Conservation (phyloP, 139 green algal genomes). For the Chlorella vulgaris region DNA sequence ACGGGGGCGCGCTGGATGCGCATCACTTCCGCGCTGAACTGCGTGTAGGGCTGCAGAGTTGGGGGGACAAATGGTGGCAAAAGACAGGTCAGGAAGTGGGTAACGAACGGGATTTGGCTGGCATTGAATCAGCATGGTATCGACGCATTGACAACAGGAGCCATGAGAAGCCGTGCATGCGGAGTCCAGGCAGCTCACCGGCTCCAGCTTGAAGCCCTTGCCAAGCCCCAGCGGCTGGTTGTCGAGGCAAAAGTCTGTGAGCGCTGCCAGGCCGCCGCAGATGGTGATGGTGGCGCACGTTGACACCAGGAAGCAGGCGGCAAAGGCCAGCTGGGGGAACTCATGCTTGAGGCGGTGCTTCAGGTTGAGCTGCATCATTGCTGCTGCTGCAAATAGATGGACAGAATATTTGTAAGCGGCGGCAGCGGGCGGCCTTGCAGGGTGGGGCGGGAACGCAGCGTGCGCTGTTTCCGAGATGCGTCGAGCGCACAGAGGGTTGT, state of each 20-base stretch:
- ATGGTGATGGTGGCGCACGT: not conserved
- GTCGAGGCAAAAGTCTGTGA: slow-evolving; percentile 8
- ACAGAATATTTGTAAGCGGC: not conserved
- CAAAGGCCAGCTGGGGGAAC: not conserved
- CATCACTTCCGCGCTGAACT: not conserved
- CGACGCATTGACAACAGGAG: too few relatives aligned
- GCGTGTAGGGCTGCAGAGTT: not conserved
- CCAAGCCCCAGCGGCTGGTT: slow-evolving; percentile 13
- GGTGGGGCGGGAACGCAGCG: too few relatives aligned
- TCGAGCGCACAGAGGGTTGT: too few relatives aligned
- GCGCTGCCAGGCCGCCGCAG: not conserved
- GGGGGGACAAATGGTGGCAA: not conserved
- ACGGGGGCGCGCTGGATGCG: slow-evolving; percentile 5
- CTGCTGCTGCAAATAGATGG: not conserved
- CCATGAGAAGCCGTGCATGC: too few relatives aligned
- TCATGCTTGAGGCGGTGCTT: not conserved
- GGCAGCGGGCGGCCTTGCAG: too few relatives aligned
- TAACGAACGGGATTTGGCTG: too few relatives aligned
- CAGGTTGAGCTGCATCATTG: not conserved
- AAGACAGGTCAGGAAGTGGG: not conserved
- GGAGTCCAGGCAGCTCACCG: slow-evolving; percentile 1
- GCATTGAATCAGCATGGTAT: too few relatives aligned
- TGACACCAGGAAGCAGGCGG: not conserved
- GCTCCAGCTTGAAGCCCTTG: slow-evolving; percentile 1
- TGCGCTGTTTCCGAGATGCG: too few relatives aligned